Conservation (phyloP, 1,284 basidiomycete species). For the Ganoderma resinaceum region DNA sequence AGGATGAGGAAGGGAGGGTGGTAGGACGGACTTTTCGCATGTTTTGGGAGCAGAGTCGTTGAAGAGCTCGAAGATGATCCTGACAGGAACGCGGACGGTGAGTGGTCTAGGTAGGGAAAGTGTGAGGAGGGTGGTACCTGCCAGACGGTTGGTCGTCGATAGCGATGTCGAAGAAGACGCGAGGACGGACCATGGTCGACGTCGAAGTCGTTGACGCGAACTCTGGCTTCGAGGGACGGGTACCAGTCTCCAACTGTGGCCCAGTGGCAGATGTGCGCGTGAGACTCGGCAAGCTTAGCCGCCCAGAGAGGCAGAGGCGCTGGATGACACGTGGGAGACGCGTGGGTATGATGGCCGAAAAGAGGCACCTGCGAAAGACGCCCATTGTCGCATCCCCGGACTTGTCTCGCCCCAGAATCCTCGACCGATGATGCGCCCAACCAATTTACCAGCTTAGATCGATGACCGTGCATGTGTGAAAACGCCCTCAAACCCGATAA, state of each 20-base stretch:
- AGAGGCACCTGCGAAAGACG: background rate
- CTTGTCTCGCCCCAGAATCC: background rate
- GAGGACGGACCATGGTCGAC: slow-evolving; percentile 53
- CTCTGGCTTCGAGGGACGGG: too few species aligned
- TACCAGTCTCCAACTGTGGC: too few species aligned
- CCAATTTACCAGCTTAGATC: background rate
- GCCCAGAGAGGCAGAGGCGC: too few species aligned
- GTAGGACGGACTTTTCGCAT: slow-evolving; percentile 75
- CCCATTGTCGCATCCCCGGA: background rate
- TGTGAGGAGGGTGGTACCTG: slow-evolving; percentile 50
- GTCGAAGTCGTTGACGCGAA: slow-evolving; percentile 6
- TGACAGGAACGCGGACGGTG: slow-evolving; percentile 36
- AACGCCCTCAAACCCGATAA: background rate
- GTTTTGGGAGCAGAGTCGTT: slow-evolving; percentile 82
- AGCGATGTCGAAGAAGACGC: slow-evolving; percentile 75
- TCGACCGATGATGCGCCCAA: background rate
- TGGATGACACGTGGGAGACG: background rate
- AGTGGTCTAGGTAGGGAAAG: background rate
- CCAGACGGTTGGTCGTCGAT: slow-evolving; percentile 61
- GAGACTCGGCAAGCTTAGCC: too few species aligned
- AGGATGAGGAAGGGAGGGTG: slow-evolving; percentile 8
- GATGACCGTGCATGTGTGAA: background rate
- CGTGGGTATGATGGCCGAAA: background rate
- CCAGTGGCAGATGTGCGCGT: too few species aligned
- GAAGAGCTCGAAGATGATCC: slow-evolving; percentile 85